These are phyloP conservation scores for Gossypium schwendimanii DNA, from an alignment of 441 rosid genomes.

Conservation along the genomic window DNA sequence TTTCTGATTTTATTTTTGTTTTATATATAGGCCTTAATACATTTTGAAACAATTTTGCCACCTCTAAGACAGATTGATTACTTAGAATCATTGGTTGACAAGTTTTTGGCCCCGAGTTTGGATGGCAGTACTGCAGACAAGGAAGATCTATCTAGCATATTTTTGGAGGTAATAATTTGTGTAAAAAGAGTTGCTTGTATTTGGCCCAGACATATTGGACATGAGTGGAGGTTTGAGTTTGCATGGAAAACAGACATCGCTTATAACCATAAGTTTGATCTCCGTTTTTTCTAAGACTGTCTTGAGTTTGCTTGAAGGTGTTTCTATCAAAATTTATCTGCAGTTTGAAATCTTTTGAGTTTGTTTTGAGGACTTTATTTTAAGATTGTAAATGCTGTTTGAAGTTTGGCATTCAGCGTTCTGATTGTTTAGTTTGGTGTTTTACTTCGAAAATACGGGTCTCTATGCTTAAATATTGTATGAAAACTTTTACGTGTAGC, in stretches of 20 bases:
- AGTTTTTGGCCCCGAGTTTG: slow-evolving; percentile 47
- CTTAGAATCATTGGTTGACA: slow-evolving; percentile 64
- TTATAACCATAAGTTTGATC: background rate
- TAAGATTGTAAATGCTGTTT: slow-evolving; percentile 10
- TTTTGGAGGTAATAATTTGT: slow-evolving; percentile 59
- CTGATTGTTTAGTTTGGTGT: background rate
- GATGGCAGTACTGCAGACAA: slow-evolving; percentile 63
- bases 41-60: slow-evolving; percentile 64
- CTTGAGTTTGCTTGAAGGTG: background rate
- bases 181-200: background rate
- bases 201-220: too few species aligned
- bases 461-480: background rate
- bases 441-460: background rate
- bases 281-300: background rate
- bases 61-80: slow-evolving; percentile 61
- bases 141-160: slow-evolving; percentile 79
- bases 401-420: background rate
- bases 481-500: background rate
- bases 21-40: slow-evolving; percentile 48
- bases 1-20: background rate
- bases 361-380: background rate
- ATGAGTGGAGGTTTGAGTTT: background rate
- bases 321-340: background rate
- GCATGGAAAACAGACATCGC: background rate
- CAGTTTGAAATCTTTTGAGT: background rate